A percentile compares a stretch with the other conserved stretches of the same genome.
Evolutionary conservation across 2,329 filamentous ascomycete genomes (phyloP).

Genomic region (Ophiostoma sp.): DNA sequence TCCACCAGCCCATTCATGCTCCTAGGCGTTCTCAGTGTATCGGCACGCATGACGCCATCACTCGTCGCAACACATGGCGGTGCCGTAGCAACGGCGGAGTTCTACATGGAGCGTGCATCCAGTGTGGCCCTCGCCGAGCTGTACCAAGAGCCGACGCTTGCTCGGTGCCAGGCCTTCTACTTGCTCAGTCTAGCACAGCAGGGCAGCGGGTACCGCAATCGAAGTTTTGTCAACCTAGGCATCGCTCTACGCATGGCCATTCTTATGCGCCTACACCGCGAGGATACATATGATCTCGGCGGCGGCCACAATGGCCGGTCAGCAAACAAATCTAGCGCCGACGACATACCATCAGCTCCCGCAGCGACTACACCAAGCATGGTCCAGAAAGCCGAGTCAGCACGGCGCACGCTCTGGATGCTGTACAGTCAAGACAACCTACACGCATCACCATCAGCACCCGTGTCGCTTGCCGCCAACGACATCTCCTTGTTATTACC

Average conservation of each 20-base stretch:
- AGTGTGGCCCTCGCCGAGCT: constrained; percentile 45
- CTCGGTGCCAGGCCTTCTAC: constrained; percentile 55
- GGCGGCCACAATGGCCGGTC: constrained; percentile 35
- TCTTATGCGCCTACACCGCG: constrained; percentile 49
- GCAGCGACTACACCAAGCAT: constrained; percentile 23
- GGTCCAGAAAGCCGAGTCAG: constrained; percentile 49
- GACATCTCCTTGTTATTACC: constrained; percentile 53
- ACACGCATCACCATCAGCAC: constrained; percentile 48
- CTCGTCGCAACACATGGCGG: constrained; percentile 45
- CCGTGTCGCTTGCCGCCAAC: constrained; percentile 45
- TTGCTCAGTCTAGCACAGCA: constrained; percentile 55
- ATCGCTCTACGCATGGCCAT: constrained; percentile 53
- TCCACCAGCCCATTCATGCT: constrained; percentile 52
- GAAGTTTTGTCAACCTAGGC: constrained; percentile 53
- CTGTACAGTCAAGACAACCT: constrained; percentile 54
- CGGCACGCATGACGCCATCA: constrained; percentile 48
- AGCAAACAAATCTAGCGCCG: neutral
- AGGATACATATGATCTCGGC: constrained; percentile 46
- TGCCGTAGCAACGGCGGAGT: constrained; percentile 48
- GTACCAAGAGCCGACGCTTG: constrained; percentile 47
- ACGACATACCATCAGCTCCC: neutral
- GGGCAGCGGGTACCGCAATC: constrained; percentile 48
- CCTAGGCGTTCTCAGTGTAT: constrained; percentile 51
- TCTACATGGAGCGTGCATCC: constrained; percentile 49
- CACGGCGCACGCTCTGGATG: constrained; percentile 56